A percentile compares a stretch with the other conserved stretches of the same genome.
These are phyloP conservation scores for Zygotorulaspora sp. DNA, from an alignment of 805 yeast genomes.

Conservation along the genomic window DNA sequence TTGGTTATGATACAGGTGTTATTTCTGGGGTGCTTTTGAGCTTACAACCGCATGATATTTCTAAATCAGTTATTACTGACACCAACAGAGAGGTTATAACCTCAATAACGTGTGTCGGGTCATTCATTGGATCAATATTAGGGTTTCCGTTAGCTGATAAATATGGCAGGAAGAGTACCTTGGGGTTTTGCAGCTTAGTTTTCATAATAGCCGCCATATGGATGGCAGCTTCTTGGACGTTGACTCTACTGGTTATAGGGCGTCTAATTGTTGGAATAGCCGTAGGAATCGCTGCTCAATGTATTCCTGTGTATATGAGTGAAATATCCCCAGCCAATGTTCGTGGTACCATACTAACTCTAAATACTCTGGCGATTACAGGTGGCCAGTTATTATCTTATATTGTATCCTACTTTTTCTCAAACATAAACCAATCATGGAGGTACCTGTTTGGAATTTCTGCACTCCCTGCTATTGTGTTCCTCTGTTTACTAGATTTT, in stretches of 20 bases:
- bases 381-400: slow-evolving; percentile 49
- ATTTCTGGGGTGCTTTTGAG: slow-evolving; percentile 55
- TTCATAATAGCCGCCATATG: slow-evolving; percentile 48
- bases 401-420: slow-evolving; percentile 36
- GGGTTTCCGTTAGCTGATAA: slow-evolving; percentile 51
- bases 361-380: slow-evolving; percentile 44
- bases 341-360: slow-evolving; percentile 39
- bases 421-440: slow-evolving; percentile 32
- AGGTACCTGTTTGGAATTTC: slow-evolving; percentile 39
- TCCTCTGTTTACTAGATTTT: slow-evolving; percentile 36
- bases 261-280: slow-evolving; percentile 65
- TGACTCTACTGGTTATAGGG: slow-evolving; percentile 47
- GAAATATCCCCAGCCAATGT: slow-evolving; percentile 45
- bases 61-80: slow-evolving; percentile 32
- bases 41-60: slow-evolving; percentile 39
- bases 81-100: slow-evolving; percentile 41
- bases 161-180: slow-evolving; percentile 40
- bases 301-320: slow-evolving; percentile 55
- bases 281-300: slow-evolving; percentile 66
- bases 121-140: slow-evolving; percentile 47
- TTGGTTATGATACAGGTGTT: slow-evolving; percentile 64
- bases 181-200: slow-evolving; percentile 42
- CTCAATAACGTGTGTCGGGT: slow-evolving; percentile 49
- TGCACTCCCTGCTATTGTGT: slow-evolving; percentile 41
- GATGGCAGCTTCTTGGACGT: slow-evolving; percentile 40